Evolutionary conservation across 805 yeast species (phyloP).

Genomic region (Lipomyces oligophaga): DNA sequence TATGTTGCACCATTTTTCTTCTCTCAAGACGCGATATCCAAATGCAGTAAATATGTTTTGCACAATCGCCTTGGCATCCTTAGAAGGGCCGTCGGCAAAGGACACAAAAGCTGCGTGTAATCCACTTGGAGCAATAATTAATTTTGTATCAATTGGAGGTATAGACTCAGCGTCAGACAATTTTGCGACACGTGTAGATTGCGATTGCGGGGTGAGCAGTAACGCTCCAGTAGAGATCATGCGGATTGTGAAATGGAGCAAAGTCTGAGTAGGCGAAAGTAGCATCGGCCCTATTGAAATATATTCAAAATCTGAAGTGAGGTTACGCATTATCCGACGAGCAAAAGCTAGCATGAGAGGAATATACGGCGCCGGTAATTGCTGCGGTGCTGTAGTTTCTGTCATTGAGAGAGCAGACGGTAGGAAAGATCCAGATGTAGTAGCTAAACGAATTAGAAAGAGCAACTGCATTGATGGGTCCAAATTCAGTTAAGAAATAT

Average conservation of each 20-base stretch:
- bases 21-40: conserved; percentile 19
- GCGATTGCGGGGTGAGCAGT: conserved; percentile 19
- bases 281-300: conserved; percentile 25
- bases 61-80: conserved; percentile 20
- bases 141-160: conserved; percentile 6
- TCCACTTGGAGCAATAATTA: conserved; percentile 25
- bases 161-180: conserved; percentile 4
- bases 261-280: conserved; percentile 11
- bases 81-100: conserved; percentile 11
- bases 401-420: conserved; percentile 24
- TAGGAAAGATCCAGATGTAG: conserved; percentile 27
- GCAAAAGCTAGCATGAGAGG: conserved; percentile 26
- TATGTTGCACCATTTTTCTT: conserved; percentile 20
- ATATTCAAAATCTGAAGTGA: conserved; percentile 22
- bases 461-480: neutral
- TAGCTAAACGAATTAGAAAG: conserved; percentile 8
- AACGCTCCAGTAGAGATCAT: conserved; percentile 24
- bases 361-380: conserved; percentile 25
- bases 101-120: conserved; percentile 12
- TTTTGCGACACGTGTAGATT: conserved; percentile 6
- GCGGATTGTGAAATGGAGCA: conserved; percentile 14
- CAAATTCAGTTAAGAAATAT: neutral
- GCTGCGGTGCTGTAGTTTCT: conserved; percentile 16
- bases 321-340: conserved; percentile 16
- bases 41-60: conserved; percentile 13